Base-by-base conservation (phyloP, 768 basidiomycete species). In the Suillus plorans region DNA sequence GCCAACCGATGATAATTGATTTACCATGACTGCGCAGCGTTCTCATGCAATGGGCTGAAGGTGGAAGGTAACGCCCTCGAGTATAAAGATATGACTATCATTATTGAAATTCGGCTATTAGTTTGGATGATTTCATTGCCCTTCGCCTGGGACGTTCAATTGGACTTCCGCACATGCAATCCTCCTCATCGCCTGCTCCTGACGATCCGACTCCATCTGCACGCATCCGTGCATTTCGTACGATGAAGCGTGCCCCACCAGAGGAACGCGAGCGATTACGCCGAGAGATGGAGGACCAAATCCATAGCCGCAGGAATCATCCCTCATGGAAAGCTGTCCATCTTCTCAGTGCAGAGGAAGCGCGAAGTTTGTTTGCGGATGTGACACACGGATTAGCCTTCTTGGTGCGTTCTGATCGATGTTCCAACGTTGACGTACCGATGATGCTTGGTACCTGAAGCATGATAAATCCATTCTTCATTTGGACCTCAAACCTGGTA, bases 1-100 rank as follows among this genome's bases (percentile, higher is more conserved):
- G 4, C 16, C 1, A 10, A 28, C 10, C 34, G 6, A 58, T 44
- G 25, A 28, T 14, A 8, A 28, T 25, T 3, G 7, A n/a, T 36
- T 60, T 69, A 44, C 69, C 63, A 37, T 10, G 5, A 22, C 25
- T 39, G 25, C 34, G 9, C 41, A 94, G 92, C 68, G 87, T 95
- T 12, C 79, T 95, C 28, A 95, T 95, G 94, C 92, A 95, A 79
- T 95, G 91, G 91, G 94, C 94, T 0, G 92, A 95, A 81, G 92
- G 89, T 8, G 94, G 94, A 67, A 87, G 86, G 85, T 83, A 22
- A 62, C 16, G 69, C 67, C 3, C 20, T 53, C 13, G 25, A 61
- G 37, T 7, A n/a, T 53, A 31, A 39, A 22, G 7, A 25, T 39
- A 34, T 59, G 16, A 61, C 31, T 9, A 7, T 28, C 36, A 25